phyloP scores from a whole-genome alignment of 2,329 filamentous ascomycete genomes.

The Colletotrichum phormii region DNA sequence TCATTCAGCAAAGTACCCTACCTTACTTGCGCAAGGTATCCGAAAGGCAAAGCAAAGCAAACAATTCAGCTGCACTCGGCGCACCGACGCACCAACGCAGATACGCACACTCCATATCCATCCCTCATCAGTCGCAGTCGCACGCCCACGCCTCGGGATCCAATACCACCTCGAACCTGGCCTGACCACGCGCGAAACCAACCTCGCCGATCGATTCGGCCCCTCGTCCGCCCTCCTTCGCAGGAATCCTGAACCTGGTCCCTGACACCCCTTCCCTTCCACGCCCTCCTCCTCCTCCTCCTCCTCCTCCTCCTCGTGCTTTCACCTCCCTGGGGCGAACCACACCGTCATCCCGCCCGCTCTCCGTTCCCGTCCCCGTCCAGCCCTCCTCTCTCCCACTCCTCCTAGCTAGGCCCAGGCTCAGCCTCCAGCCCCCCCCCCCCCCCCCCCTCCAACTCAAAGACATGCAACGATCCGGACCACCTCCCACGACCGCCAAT shows the following conservation, averaged over 20 bases:
- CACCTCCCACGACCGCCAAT: conserved; percentile 39
- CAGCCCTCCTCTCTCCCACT: neutral
- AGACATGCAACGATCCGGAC: conserved; percentile 39
- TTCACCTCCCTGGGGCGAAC: conserved; percentile 5
- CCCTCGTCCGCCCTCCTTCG: conserved; percentile 29
- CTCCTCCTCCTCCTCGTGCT: conserved; percentile 3
- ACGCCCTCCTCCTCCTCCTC: no score
- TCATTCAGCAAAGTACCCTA: neutral
- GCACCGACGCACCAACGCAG: neutral
- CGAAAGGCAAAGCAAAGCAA: neutral
- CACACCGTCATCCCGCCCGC: neutral
- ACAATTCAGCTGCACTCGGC: neutral
- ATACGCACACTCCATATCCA: no score
- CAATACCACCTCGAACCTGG: conserved; percentile 17
- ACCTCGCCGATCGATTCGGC: conserved; percentile 27
- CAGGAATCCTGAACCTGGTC: conserved; percentile 27
- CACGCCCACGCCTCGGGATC: conserved; percentile 23
- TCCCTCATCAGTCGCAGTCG: neutral
- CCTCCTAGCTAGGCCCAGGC: neutral
- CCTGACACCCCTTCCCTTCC: conserved; percentile 10
- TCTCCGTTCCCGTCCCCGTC: conserved; percentile 3
- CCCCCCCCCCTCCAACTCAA: conserved; percentile 6
- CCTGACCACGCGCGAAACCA: conserved; percentile 3
- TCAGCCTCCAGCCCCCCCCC: conserved; percentile 13
- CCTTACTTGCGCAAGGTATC: neutral